These are phyloP conservation scores for Leccinellum albellum DNA, from an alignment of 768 basidiomycete genomes.

Conservation along the genomic window DNA sequence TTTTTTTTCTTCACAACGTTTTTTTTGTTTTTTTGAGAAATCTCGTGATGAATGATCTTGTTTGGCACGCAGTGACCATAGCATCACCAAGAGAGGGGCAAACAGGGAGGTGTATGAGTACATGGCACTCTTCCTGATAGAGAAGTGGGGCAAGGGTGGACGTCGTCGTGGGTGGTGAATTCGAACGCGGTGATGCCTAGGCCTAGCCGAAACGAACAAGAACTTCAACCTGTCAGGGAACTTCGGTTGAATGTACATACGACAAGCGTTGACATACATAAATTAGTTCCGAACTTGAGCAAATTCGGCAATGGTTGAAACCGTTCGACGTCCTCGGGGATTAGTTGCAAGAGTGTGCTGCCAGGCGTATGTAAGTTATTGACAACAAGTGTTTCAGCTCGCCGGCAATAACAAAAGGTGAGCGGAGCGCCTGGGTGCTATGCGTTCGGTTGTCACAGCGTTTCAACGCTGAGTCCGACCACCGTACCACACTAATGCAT, in stretches of 20 bases:
- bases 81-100: slow-evolving; percentile 69
- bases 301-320: neutral
- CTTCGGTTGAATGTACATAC: slow-evolving; percentile 7
- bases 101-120: slow-evolving; percentile 84
- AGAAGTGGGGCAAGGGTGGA: slow-evolving; percentile 91
- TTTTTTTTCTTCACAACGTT: neutral
- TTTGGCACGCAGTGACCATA: slow-evolving; percentile 62
- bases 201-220: neutral
- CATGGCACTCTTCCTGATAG: slow-evolving; percentile 77
- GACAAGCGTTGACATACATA: slow-evolving; percentile 4
- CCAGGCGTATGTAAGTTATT: neutral
- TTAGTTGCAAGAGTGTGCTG: neutral
- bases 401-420: neutral
- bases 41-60: slow-evolving; percentile 6
- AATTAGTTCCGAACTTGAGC: slow-evolving; percentile 2
- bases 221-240: neutral
- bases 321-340: neutral
- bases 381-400: neutral
- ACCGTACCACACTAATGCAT: neutral
- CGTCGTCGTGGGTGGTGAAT: slow-evolving; percentile 56
- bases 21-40: neutral
- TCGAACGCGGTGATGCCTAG: neutral
- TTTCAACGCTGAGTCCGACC: neutral
- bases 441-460: slow-evolving; percentile 2
- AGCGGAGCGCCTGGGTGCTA: neutral